Percentiles rank a stretch among this genome's conserved stretches.
Evolutionary conservation across 139 green algal species (phyloP).

Genomic region (Coelastrella sp.): DNA sequence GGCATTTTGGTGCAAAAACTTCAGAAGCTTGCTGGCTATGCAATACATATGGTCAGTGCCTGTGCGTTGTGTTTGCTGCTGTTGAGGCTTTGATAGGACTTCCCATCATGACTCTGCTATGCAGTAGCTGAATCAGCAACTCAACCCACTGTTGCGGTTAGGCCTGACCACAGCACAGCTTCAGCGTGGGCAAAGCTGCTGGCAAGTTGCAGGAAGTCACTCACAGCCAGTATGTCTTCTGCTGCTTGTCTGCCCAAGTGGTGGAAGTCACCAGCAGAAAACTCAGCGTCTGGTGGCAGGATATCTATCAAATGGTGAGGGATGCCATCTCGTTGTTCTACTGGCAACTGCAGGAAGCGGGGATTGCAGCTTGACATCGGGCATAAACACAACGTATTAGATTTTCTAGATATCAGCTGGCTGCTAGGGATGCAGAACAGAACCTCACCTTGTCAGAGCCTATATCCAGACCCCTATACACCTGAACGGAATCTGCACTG

Average conservation of each 20-base stretch:
- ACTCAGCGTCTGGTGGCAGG: conserved; percentile 73
- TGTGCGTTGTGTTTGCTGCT: not conserved
- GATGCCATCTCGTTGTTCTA: conserved; percentile 73
- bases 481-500: conserved; percentile 95
- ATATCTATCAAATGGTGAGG: conserved; percentile 96
- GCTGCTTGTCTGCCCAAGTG: conserved; percentile 66
- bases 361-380: not conserved
- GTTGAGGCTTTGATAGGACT: not conserved
- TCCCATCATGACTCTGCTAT: not conserved
- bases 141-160: too few relatives aligned
- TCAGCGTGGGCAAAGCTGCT: not conserved
- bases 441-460: conserved; percentile 88
- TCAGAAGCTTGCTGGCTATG: too few relatives aligned
- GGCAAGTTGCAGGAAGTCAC: not conserved
- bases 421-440: not conserved
- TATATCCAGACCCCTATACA: conserved; percentile 92
- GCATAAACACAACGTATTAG: not conserved
- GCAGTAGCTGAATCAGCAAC: not conserved
- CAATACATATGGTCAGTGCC: too few relatives aligned
- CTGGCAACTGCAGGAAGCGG: conserved; percentile 63
- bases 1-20: too few relatives aligned
- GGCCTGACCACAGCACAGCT: too few relatives aligned
- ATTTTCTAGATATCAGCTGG: too few relatives aligned
- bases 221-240: conserved; percentile 79
- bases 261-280: conserved; percentile 90